Conservation (phyloP, 768 basidiomycete genomes). For the Agaricus blazei region DNA sequence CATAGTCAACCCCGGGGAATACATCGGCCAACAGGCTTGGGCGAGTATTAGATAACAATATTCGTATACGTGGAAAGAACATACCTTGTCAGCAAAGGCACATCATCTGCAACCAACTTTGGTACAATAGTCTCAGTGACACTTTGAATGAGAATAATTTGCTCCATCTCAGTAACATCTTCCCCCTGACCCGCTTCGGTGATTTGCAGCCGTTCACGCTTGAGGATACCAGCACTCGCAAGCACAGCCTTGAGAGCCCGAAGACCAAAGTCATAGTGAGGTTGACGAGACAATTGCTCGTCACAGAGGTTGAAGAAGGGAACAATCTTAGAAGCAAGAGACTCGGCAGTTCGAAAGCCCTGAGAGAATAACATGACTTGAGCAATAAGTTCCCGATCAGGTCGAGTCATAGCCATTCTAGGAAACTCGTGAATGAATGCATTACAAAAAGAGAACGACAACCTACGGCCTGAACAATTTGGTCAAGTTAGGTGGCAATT, state of each 20-base stretch:
- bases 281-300: slow-evolving; percentile 94
- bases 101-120: slow-evolving; percentile 96
- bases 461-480: slow-evolving; percentile 91
- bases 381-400: slow-evolving; percentile 96
- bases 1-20: slow-evolving; percentile 92
- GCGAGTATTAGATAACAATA: slow-evolving; percentile 7
- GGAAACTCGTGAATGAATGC: slow-evolving; percentile 5
- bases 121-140: slow-evolving; percentile 98
- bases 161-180: slow-evolving; percentile 53
- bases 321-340: slow-evolving; percentile 95
- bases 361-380: slow-evolving; percentile 99
- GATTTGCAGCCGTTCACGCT: slow-evolving; percentile 77
- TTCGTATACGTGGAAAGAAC: slow-evolving; percentile 14
- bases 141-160: slow-evolving; percentile 97
- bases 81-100: slow-evolving; percentile 87
- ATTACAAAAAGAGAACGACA: not conserved
- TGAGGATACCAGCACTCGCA: slow-evolving; percentile 95
- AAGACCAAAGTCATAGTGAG: slow-evolving; percentile 98
- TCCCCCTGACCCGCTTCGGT: slow-evolving; percentile 35
- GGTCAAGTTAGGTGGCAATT: slow-evolving; percentile 80
- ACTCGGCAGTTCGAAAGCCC: slow-evolving; percentile 97
- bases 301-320: slow-evolving; percentile 99
- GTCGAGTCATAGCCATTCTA: slow-evolving; percentile 99
- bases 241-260: slow-evolving; percentile 96
- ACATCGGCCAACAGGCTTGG: slow-evolving; percentile 88